Conservation (phyloP, 306 rosid genomes). For the Cicer pinnatifidum region DNA sequence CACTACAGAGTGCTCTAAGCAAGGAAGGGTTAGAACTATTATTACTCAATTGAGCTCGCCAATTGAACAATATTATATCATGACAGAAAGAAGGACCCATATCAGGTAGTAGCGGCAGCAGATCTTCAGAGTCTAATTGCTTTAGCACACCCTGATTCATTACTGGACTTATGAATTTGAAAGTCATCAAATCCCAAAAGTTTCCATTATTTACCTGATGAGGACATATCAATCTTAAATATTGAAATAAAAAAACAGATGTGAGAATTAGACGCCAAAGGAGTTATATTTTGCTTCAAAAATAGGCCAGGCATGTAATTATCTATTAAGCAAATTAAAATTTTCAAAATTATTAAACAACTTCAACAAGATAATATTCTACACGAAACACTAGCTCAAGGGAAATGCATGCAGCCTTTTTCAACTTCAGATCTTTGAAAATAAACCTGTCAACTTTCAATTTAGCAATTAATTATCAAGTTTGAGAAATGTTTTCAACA, state of each 20-base stretch:
- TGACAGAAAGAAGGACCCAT: constrained; percentile 77
- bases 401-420: constrained; percentile 26
- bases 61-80: constrained; percentile 59
- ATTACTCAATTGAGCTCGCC: constrained; percentile 65
- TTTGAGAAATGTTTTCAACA: neutral
- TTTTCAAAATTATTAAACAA: constrained; percentile 1
- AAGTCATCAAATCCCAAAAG: constrained; percentile 74
- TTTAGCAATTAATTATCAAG: constrained; percentile 2
- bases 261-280: constrained; percentile 15
- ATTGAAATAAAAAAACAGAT: constrained; percentile 35
- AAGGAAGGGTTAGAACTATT: constrained; percentile 64
- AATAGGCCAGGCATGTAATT: neutral
- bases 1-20: constrained; percentile 76
- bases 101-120: constrained; percentile 72
- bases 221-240: constrained; percentile 39
- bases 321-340: constrained; percentile 12
- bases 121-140: constrained; percentile 80
- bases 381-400: neutral
- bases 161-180: constrained; percentile 74
- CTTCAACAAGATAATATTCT: too few species aligned
- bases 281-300: constrained; percentile 2
- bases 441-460: constrained; percentile 12
- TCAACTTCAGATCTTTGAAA: neutral
- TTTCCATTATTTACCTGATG: constrained; percentile 51
- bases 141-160: constrained; percentile 72